Percentiles rank a stretch among this genome's conserved stretches.
These are phyloP conservation scores for Stagonosporopsis vannaccii DNA, from an alignment of 2,329 filamentous ascomycete genomes.

Conservation along the genomic window DNA sequence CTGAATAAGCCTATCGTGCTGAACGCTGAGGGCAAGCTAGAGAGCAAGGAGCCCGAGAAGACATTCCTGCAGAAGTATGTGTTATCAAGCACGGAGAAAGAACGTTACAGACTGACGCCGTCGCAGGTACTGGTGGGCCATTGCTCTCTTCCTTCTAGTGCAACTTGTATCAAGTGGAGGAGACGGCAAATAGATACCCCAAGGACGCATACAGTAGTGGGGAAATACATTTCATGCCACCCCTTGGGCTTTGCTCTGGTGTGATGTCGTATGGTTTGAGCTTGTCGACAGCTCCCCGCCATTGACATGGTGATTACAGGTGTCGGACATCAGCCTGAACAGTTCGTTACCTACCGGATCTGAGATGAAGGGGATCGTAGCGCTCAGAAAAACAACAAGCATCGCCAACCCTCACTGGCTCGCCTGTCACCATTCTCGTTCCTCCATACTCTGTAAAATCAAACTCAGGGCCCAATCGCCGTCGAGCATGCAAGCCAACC, in stretches of 20 bases:
- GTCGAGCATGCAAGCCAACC: background rate
- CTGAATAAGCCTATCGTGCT: slow-evolving; percentile 63
- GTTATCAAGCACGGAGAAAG: background rate
- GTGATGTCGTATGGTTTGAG: background rate
- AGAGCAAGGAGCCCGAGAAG: slow-evolving; percentile 56
- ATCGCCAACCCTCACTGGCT: background rate
- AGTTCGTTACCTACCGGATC: background rate
- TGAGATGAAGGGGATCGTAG: background rate
- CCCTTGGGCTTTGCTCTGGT: background rate
- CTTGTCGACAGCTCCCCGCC: background rate
- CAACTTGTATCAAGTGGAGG: slow-evolving; percentile 56
- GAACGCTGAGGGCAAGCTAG: slow-evolving; percentile 63
- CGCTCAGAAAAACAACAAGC: background rate
- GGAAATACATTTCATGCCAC: background rate
- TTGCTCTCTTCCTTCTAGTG: slow-evolving; percentile 56
- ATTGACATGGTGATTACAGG: background rate
- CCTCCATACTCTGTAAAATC: background rate
- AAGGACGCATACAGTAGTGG: background rate
- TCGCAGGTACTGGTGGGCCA: slow-evolving; percentile 59
- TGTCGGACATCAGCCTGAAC: background rate
- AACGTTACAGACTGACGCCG: slow-evolving; percentile 20
- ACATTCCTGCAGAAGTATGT: slow-evolving; percentile 60
- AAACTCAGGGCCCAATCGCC: background rate
- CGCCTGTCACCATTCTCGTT: background rate
- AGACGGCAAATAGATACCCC: slow-evolving; percentile 20